These are phyloP conservation scores for Pyrus hybrid DNA, from an alignment of 331 rosid species.

Conservation along the genomic window DNA sequence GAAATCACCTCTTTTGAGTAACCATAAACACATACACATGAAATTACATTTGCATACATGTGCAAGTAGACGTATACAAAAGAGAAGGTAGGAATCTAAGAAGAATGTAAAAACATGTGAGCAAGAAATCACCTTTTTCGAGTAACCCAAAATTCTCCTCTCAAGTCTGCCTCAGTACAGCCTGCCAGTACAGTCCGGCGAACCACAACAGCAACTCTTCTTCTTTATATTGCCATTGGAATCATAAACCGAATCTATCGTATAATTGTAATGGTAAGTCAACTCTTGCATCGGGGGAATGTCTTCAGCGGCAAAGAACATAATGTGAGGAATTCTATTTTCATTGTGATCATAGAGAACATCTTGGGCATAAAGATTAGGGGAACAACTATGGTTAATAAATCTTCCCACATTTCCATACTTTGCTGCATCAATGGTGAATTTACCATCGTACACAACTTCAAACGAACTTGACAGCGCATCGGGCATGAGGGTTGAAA, in stretches of 20 bases:
- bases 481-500: conserved; percentile 49
- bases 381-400: conserved; percentile 85
- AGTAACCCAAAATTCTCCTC: neutral
- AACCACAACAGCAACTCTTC: conserved; percentile 78
- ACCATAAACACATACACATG: neutral
- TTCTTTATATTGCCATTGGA: conserved; percentile 62
- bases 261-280: conserved; percentile 76
- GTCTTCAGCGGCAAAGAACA: conserved; percentile 86
- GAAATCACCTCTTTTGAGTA: neutral
- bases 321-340: conserved; percentile 79
- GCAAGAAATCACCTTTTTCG: neutral
- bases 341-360: conserved; percentile 83
- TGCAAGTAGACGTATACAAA: neutral
- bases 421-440: conserved; percentile 74
- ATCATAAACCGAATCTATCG: conserved; percentile 60
- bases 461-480: conserved; percentile 34
- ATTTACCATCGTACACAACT: conserved; percentile 44
- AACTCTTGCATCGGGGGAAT: conserved; percentile 90
- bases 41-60: neutral
- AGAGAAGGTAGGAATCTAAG: neutral
- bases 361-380: conserved; percentile 86
- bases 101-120: neutral
- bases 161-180: conserved; percentile 44
- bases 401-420: conserved; percentile 86
- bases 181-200: conserved; percentile 65